Evolutionary conservation across 1,139 yeast species (phyloP), one percentile per base, ranked within the genome.

Genomic region (Eremothecium coryli): DNA sequence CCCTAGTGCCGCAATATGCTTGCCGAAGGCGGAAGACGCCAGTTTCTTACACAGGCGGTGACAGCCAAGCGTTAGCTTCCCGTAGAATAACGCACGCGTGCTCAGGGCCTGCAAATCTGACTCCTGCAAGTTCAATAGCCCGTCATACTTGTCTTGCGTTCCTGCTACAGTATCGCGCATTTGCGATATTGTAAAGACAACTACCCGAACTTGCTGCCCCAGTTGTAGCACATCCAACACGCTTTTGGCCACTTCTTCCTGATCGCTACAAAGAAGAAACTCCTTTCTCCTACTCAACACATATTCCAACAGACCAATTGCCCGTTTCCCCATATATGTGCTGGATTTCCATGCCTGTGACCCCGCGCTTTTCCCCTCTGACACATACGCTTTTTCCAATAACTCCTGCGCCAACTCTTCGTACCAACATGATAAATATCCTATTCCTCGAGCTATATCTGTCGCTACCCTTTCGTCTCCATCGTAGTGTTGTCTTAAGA

Each of bases 51-150:
- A 40, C 1, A 40, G 35, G 11, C 49, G 48, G 16, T 39, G 36
- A 31, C 57, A 52, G 5, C 60, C 58, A 4, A 52, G 47, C 8
- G 49, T 45, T 22, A 54, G 31, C 31, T 46, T 50, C 1, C 55
- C 43, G 33, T 50, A 51, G 22, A 52, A 39, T 10, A 40, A 26
- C 21, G 56, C 43, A 9, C 39, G 31, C 8, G 37, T 27, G 5
- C 56, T 41, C 4, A 52, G 31, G 11, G 44, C 45, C 18, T 41
- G 35, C 20, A 53, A 34, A 34, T 53, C 54, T 12, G 48, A 39
- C 10, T 48, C 48, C 37, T 49, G 52, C 24, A 54, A 42, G 31
- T 51, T 56, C 26, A 51, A 36, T 14, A 50, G 37, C 25, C 30
- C 32, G 10, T 38, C 40, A 25, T 35, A 40, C 17, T 24, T 27